Conservation (phyloP, 768 basidiomycete species). For the Rhizopogon rudus region DNA sequence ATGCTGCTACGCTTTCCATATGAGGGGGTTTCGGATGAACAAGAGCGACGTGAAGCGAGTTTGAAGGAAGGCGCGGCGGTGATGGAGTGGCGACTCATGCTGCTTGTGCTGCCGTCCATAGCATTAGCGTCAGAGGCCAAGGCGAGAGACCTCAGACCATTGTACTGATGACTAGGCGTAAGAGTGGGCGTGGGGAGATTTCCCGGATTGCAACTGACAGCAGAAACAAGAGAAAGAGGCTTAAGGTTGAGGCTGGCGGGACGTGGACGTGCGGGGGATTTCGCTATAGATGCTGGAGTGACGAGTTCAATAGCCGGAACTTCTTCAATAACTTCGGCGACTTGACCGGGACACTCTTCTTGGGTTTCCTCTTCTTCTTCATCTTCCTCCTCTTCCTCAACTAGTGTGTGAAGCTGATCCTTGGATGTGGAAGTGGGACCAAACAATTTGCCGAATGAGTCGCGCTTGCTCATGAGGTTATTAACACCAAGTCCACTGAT, state of each 20-base stretch:
- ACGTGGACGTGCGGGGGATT: conserved; percentile 46
- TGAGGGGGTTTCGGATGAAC: conserved; percentile 19
- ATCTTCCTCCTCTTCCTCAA: conserved; percentile 88
- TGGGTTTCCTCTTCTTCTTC: conserved; percentile 41
- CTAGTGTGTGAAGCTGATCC: conserved; percentile 71
- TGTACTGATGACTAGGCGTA: conserved; percentile 42
- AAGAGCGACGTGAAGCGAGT: conserved; percentile 14
- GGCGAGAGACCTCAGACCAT: conserved; percentile 48
- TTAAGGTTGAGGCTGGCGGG: conserved; percentile 66
- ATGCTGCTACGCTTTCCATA: conserved; percentile 60
- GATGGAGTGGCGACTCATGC: conserved; percentile 4
- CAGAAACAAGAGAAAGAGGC: conserved; percentile 63
- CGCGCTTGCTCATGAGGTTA: conserved; percentile 57
- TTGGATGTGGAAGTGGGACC: conserved; percentile 57
- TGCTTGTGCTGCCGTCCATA: not conserved
- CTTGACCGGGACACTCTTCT: conserved; percentile 11
- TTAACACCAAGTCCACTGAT: conserved; percentile 38
- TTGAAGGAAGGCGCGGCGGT: conserved; percentile 2
- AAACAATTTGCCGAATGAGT: conserved; percentile 74
- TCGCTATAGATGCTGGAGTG: conserved; percentile 29
- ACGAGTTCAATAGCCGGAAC: conserved; percentile 22
- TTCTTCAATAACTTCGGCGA: conserved; percentile 12
- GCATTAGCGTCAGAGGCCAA: conserved; percentile 27
- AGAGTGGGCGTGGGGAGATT: conserved; percentile 50
- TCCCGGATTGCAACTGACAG: conserved; percentile 29